Percentiles rank a stretch among this genome's conserved stretches.
phyloP scores from a whole-genome alignment of 441 rosid species.

The Gossypium lobatum region DNA sequence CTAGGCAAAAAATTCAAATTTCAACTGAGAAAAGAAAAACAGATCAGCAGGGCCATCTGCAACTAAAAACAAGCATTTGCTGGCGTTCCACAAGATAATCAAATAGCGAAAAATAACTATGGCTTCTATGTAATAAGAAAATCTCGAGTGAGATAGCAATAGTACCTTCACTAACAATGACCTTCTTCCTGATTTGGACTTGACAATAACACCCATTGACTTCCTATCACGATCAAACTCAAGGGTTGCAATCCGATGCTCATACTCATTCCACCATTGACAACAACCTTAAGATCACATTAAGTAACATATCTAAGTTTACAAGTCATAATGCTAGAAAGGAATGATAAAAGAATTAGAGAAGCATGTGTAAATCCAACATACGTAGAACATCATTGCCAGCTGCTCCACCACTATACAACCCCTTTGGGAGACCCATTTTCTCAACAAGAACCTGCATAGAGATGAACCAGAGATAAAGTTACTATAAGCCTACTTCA shows the following conservation, averaged over 20 bases:
- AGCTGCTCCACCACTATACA: slow-evolving; percentile 2
- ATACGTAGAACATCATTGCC: slow-evolving; percentile 30
- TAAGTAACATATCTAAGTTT: slow-evolving; percentile 1
- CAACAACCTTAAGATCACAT: slow-evolving; percentile 29
- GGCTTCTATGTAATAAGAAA: neutral
- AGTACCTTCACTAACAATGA: slow-evolving; percentile 42
- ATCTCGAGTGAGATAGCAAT: neutral
- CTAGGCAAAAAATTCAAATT: neutral
- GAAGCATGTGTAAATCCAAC: neutral
- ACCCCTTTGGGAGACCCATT: slow-evolving; percentile 36
- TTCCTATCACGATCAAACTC: slow-evolving; percentile 51
- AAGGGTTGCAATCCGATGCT: slow-evolving; percentile 34
- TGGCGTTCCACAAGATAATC: neutral
- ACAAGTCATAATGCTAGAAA: neutral
- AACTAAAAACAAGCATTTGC: neutral
- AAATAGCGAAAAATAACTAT: neutral
- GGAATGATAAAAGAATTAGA: neutral
- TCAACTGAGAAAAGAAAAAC: neutral
- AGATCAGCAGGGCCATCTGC: neutral
- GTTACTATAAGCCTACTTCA: neutral
- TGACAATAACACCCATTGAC: slow-evolving; percentile 46
- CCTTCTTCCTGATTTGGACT: slow-evolving; percentile 25
- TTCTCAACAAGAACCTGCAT: slow-evolving; percentile 44
- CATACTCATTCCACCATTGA: slow-evolving; percentile 34
- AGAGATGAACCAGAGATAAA: neutral